Conservation (phyloP, 352 stramenopile genomes). For the Globisporangium carolinianum region DNA sequence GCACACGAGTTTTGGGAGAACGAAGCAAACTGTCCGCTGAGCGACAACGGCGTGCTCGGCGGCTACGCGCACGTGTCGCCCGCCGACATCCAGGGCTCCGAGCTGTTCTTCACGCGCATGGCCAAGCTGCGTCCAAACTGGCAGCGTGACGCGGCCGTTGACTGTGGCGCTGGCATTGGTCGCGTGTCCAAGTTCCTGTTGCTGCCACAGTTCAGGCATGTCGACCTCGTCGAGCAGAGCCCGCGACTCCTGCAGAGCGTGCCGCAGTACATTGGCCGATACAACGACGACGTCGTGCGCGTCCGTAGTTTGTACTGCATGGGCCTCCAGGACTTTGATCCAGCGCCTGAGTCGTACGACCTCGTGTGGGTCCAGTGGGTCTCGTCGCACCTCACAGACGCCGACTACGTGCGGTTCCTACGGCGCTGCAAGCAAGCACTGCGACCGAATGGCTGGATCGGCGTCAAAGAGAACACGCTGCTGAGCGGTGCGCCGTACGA, state of each 20-base stretch:
- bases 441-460: slow-evolving; percentile 47
- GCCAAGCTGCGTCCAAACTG: slow-evolving; percentile 38
- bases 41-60: slow-evolving; percentile 92
- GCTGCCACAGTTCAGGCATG: slow-evolving; percentile 77
- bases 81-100: slow-evolving; percentile 74
- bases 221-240: slow-evolving; percentile 94
- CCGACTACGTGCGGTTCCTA: slow-evolving; percentile 92
- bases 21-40: slow-evolving; percentile 87
- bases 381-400: slow-evolving; percentile 92
- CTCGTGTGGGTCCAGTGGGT: slow-evolving; percentile 98
- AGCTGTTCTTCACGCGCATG: slow-evolving; percentile 43
- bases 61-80: slow-evolving; percentile 83
- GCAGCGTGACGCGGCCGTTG: slow-evolving; percentile 37
- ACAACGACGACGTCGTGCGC: slow-evolving; percentile 18
- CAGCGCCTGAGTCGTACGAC: slow-evolving; percentile 75
- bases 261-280: slow-evolving; percentile 79
- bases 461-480: slow-evolving; percentile 91
- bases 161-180: slow-evolving; percentile 92
- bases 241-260: slow-evolving; percentile 84
- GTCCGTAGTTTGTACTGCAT: slow-evolving; percentile 86
- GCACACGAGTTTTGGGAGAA: slow-evolving; percentile 83
- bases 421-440: slow-evolving; percentile 77
- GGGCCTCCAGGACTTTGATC: slow-evolving; percentile 90
- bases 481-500: slow-evolving; percentile 75
- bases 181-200: slow-evolving; percentile 93